Percentiles rank a stretch among this genome's conserved stretches.
These are phyloP conservation scores for Microbotryomycetes sp. DNA, from an alignment of 1,284 basidiomycete species.

Conservation along the genomic window DNA sequence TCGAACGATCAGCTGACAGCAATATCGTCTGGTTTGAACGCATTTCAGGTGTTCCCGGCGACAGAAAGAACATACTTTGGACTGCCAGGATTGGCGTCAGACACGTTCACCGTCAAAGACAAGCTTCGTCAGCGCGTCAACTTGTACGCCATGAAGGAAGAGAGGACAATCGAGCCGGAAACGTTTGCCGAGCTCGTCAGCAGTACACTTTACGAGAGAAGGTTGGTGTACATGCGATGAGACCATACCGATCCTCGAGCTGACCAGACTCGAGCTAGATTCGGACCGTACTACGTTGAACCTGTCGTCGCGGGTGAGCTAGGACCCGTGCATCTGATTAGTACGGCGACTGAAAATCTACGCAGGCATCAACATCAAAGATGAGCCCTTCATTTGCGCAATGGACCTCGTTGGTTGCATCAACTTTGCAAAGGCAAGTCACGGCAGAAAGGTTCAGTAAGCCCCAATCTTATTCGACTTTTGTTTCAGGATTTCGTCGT, in stretches of 20 bases:
- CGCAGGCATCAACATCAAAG: constrained; percentile 53
- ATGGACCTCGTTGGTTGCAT: constrained; percentile 95
- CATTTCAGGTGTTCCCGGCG: constrained; percentile 75
- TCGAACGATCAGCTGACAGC: no score
- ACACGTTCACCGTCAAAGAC: constrained; percentile 88
- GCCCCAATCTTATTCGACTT: not conserved
- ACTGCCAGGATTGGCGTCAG: constrained; percentile 85
- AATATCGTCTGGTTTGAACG: no score
- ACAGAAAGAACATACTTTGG: constrained; percentile 90
- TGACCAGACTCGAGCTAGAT: constrained; percentile 44
- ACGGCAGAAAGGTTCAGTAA: constrained; percentile 34
- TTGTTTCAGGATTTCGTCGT: constrained; percentile 76
- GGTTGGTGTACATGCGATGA: constrained; percentile 43
- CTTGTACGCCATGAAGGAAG: constrained; percentile 99
- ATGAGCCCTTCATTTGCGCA: constrained; percentile 90
- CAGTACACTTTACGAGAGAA: constrained; percentile 92
- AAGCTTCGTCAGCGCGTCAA: constrained; percentile 89
- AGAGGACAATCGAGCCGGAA: constrained; percentile 91
- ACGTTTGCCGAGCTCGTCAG: constrained; percentile 94
- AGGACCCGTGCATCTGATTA: constrained; percentile 48
- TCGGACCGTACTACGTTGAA: constrained; percentile 95
- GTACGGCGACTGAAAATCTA: constrained; percentile 37
- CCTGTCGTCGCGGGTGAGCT: constrained; percentile 80
- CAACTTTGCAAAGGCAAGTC: constrained; percentile 65
- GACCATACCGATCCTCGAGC: not conserved